Evolutionary conservation across 179 eudicot genomes (phyloP).

Genomic region (Pouteria campechiana): DNA sequence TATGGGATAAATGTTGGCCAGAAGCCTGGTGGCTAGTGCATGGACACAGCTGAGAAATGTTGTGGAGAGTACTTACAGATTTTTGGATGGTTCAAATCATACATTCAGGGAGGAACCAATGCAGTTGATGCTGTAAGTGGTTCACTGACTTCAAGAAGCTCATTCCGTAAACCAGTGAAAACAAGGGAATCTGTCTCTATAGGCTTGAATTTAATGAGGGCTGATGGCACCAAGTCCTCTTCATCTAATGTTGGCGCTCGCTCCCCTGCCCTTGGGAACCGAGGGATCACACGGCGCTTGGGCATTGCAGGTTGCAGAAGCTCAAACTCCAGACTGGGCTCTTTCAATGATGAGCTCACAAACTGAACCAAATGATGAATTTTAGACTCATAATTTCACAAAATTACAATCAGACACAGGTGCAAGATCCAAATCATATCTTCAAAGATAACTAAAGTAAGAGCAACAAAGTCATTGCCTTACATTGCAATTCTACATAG

Average conservation of each 20-base stretch:
- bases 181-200: conserved; percentile 64
- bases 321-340: conserved; percentile 79
- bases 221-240: conserved; percentile 77
- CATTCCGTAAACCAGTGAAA: conserved; percentile 77
- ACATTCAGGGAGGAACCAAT: conserved; percentile 11
- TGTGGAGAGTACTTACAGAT: not conserved
- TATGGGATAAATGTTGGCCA: too few species aligned
- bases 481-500: too few species aligned
- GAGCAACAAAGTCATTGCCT: too few species aligned
- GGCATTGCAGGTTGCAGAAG: conserved; percentile 60
- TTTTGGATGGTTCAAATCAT: not conserved
- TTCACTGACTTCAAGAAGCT: conserved; percentile 77
- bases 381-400: too few species aligned
- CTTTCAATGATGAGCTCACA: conserved; percentile 71
- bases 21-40: too few species aligned
- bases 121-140: conserved; percentile 31
- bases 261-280: conserved; percentile 51
- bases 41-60: too few species aligned
- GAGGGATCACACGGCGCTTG: conserved; percentile 71
- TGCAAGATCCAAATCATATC: too few species aligned
- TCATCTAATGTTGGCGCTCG: conserved; percentile 49
- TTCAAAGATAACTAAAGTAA: too few species aligned
- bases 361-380: conserved; percentile 34
- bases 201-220: conserved; percentile 77
- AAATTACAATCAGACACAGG: too few species aligned